Evolutionary conservation across 73 alveolate species (phyloP).

Genomic region (Tetrahymena elliotti): DNA sequence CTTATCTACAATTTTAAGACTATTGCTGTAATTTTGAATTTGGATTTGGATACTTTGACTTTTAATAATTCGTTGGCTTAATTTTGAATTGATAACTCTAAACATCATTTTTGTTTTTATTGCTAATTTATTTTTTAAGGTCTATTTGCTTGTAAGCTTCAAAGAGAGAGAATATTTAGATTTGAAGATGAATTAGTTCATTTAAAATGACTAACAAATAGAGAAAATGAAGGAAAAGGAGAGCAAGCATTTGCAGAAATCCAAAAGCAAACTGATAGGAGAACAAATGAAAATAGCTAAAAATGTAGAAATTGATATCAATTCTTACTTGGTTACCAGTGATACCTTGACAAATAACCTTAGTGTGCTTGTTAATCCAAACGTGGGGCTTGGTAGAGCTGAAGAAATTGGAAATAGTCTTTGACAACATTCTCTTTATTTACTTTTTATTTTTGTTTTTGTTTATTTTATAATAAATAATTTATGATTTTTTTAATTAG

Average conservation of each 20-base stretch:
- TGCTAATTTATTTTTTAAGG: background rate
- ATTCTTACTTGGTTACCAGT: slow-evolving; percentile 77
- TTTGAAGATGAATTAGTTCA: background rate
- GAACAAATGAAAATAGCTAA: background rate
- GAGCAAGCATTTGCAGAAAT: background rate
- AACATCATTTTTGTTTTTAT: background rate
- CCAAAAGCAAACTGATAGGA: background rate
- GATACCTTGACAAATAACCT: slow-evolving; percentile 94
- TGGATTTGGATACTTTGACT: background rate
- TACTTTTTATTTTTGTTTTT: background rate
- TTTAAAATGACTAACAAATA: background rate
- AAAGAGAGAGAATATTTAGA: background rate
- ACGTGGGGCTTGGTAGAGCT: slow-evolving; percentile 32
- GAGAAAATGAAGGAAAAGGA: background rate
- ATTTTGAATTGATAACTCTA: background rate
- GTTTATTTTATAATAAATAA: background rate
- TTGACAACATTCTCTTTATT: slow-evolving; percentile 25
- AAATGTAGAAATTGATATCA: background rate
- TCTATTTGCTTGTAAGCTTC: background rate
- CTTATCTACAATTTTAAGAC: background rate
- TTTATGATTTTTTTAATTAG: background rate
- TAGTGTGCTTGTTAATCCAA: slow-evolving; percentile 87
- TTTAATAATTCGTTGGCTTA: background rate
- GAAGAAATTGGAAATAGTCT: slow-evolving; percentile 20
- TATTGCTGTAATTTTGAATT: background rate